A percentile compares a stretch with the other conserved stretches of the same genome.
Conservation (phyloP, 257 asterid genomes). For the Leonotis leonurus region DNA sequence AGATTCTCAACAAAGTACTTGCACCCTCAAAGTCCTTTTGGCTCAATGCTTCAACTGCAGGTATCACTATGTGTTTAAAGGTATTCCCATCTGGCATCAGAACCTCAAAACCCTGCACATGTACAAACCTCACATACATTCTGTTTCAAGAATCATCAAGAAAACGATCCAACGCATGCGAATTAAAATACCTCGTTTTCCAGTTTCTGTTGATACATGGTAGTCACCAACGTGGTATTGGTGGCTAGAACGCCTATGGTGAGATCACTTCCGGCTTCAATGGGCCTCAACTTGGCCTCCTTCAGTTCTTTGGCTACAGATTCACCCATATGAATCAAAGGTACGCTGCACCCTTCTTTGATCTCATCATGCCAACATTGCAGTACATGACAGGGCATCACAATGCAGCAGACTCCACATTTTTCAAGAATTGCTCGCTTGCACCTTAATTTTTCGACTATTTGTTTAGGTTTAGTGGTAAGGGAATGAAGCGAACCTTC, state of each 20-base stretch:
- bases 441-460: slow-evolving; percentile 40
- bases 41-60: slow-evolving; percentile 59
- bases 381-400: slow-evolving; percentile 62
- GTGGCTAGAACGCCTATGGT: slow-evolving; percentile 54
- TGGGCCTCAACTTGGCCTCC: slow-evolving; percentile 50
- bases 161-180: background rate
- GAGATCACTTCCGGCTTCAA: slow-evolving; percentile 50
- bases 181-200: slow-evolving; percentile 38
- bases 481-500: slow-evolving; percentile 24
- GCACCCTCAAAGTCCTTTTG: slow-evolving; percentile 74
- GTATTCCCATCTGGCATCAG: slow-evolving; percentile 63
- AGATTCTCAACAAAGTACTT: slow-evolving; percentile 53
- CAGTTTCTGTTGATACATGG: slow-evolving; percentile 51
- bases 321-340: slow-evolving; percentile 61
- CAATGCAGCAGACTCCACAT: slow-evolving; percentile 55
- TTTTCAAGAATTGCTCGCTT: slow-evolving; percentile 52
- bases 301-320: slow-evolving; percentile 72
- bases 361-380: slow-evolving; percentile 62
- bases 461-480: no score
- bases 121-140: background rate
- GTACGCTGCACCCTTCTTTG: slow-evolving; percentile 55
- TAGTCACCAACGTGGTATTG: slow-evolving; percentile 27
- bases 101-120: slow-evolving; percentile 69
- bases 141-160: background rate
- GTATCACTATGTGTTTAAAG: slow-evolving; percentile 47